Percentiles rank a stretch among this genome's conserved stretches.
Conservation (phyloP, 768 basidiomycete species). For the Cubamyces lactineus region DNA sequence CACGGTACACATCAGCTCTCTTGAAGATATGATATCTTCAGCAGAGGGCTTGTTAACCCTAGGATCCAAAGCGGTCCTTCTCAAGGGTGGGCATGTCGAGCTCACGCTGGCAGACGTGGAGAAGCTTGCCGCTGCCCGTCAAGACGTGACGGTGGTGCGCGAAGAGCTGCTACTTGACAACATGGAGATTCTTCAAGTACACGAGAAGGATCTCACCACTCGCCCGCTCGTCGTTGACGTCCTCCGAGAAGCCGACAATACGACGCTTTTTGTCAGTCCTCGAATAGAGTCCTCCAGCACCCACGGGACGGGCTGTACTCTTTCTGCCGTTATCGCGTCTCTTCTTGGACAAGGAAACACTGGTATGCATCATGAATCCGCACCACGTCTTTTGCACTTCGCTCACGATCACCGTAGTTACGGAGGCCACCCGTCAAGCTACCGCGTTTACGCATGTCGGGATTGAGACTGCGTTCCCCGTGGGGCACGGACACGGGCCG, state of each 20-base stretch:
- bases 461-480: constrained; percentile 65
- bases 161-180: constrained; percentile 55
- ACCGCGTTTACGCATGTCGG: constrained; percentile 74
- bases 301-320: constrained; percentile 92
- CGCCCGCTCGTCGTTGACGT: constrained; percentile 63
- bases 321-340: constrained; percentile 81
- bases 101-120: constrained; percentile 50
- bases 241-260: constrained; percentile 45
- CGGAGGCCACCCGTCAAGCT: constrained; percentile 61
- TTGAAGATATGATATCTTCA: constrained; percentile 65
- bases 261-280: constrained; percentile 61
- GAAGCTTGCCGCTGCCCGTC: constrained; percentile 32
- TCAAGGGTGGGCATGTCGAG: constrained; percentile 85
- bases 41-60: constrained; percentile 50
- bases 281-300: constrained; percentile 71
- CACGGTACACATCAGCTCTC: constrained; percentile 40
- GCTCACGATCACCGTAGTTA: constrained; percentile 40
- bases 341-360: constrained; percentile 54
- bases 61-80: constrained; percentile 61
- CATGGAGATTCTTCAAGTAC: constrained; percentile 60
- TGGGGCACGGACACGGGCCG: constrained; percentile 82
- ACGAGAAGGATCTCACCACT: constrained; percentile 24
- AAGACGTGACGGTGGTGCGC: constrained; percentile 44
- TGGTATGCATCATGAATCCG: constrained; percentile 37
- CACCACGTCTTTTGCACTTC: background rate